Conservation (phyloP, 1,284 basidiomycete species). For the Leccinum insolens region DNA sequence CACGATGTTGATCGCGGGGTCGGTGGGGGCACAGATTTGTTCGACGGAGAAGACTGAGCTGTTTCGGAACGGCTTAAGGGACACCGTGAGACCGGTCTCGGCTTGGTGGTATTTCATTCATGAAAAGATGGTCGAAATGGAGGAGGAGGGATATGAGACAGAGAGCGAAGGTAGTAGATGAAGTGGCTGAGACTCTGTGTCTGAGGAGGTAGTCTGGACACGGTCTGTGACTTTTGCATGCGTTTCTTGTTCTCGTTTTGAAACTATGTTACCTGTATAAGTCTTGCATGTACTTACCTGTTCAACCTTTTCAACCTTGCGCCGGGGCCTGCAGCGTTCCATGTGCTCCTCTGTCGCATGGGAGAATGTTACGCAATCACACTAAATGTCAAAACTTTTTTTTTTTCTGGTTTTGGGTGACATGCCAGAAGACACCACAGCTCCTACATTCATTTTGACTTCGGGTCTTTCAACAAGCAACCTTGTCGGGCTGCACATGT, state of each 20-base stretch:
- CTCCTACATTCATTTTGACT: too few relatives aligned
- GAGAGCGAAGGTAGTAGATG: background rate
- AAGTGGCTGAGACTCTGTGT: background rate
- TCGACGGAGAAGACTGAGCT: constrained; percentile 35
- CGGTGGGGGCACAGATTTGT: constrained; percentile 38
- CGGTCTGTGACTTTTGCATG: background rate
- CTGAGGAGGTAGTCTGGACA: background rate
- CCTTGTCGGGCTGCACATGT: too few relatives aligned
- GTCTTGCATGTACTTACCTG: too few relatives aligned
- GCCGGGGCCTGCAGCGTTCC: too few relatives aligned
- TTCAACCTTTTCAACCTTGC: too few relatives aligned
- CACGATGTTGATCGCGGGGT: constrained; percentile 44
- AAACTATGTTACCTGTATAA: background rate
- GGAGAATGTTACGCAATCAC: too few relatives aligned
- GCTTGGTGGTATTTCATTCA: constrained; percentile 37
- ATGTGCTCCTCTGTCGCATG: too few relatives aligned
- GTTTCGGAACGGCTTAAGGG: constrained; percentile 32
- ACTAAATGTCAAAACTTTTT: too few relatives aligned
- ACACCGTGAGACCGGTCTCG: constrained; percentile 35
- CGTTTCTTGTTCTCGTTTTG: background rate
- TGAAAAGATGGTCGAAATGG: background rate
- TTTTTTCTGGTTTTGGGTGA: too few relatives aligned
- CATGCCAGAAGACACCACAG: too few relatives aligned
- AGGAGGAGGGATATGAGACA: background rate
- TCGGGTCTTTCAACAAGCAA: too few relatives aligned